Percentiles rank a stretch among this genome's conserved stretches.
These are phyloP conservation scores for Mycena venus DNA, from an alignment of 768 basidiomycete genomes.

Conservation along the genomic window DNA sequence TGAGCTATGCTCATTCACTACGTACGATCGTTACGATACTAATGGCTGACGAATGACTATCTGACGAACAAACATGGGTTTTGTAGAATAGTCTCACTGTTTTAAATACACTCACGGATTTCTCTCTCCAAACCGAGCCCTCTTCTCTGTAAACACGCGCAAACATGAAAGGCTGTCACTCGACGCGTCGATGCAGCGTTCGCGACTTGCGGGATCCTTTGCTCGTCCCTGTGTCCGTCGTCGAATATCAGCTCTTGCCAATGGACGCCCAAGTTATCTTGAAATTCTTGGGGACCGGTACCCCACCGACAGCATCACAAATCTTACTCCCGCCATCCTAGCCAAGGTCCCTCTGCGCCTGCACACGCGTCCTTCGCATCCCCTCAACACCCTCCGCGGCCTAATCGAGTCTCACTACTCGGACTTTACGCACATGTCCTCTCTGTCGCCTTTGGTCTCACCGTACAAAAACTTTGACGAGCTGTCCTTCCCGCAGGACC, in stretches of 20 bases:
- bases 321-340: constrained; percentile 88
- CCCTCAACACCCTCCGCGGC: constrained; percentile 85
- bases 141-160: not conserved
- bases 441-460: constrained; percentile 90
- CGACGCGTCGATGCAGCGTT: constrained; percentile 17
- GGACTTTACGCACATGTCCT: constrained; percentile 78
- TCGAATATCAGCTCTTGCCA: constrained; percentile 16
- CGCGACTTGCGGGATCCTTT: constrained; percentile 22
- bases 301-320: constrained; percentile 83
- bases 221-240: constrained; percentile 8
- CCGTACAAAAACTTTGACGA: constrained; percentile 96
- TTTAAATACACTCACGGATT: constrained; percentile 26
- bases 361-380: constrained; percentile 84
- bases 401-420: constrained; percentile 90
- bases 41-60: constrained; percentile 29
- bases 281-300: constrained; percentile 77
- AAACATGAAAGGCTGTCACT: constrained; percentile 19
- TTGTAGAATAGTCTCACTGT: constrained; percentile 32
- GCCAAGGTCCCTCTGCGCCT: constrained; percentile 83
- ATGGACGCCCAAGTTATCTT: constrained; percentile 45
- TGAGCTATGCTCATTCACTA: constrained; percentile 33
- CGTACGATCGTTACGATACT: constrained; percentile 35
- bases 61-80: constrained; percentile 23
- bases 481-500: constrained; percentile 92
- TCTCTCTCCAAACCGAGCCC: not conserved